Conservation (phyloP, 2,329 filamentous ascomycete genomes). For the Xylaria sp. region DNA sequence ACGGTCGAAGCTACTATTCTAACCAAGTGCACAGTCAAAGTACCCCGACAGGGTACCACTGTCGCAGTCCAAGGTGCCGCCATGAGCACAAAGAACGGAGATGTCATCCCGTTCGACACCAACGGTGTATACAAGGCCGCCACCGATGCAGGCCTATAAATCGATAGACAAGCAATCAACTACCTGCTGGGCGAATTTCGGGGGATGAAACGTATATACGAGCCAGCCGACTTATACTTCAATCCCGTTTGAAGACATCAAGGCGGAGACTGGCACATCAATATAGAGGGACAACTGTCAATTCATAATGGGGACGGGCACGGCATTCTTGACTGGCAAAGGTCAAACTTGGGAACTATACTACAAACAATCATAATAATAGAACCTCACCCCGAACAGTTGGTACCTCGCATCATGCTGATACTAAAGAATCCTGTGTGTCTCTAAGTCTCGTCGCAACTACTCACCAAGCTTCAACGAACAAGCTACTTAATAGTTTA, state of each 20-base stretch:
- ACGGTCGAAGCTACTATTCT: not conserved
- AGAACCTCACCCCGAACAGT: constrained; percentile 19
- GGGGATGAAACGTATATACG: not conserved
- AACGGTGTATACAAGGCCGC: constrained; percentile 57
- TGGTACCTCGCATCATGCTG: not conserved
- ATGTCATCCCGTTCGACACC: constrained; percentile 59
- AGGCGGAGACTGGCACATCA: not conserved
- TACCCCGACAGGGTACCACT: constrained; percentile 46
- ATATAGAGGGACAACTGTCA: constrained; percentile 14
- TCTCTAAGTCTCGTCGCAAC: not conserved
- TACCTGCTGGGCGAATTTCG: not conserved
- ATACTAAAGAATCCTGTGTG: not conserved
- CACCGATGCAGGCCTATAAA: constrained; percentile 48
- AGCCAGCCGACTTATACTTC: not conserved
- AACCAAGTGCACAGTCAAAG: constrained; percentile 44
- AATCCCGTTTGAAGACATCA: not conserved
- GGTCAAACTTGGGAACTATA: not conserved
- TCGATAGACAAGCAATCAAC: not conserved
- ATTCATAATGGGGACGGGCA: constrained; percentile 16
- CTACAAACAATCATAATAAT: constrained; percentile 27
- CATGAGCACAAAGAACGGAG: constrained; percentile 60
- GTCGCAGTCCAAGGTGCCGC: constrained; percentile 55
- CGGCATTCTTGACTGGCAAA: constrained; percentile 2
- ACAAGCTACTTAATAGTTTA: not conserved
- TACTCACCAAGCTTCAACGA: not conserved